A percentile compares a stretch with the other conserved stretches of the same genome.
phyloP scores from a whole-genome alignment of 2,329 filamentous ascomycete species.

The Penicillium sp. region DNA sequence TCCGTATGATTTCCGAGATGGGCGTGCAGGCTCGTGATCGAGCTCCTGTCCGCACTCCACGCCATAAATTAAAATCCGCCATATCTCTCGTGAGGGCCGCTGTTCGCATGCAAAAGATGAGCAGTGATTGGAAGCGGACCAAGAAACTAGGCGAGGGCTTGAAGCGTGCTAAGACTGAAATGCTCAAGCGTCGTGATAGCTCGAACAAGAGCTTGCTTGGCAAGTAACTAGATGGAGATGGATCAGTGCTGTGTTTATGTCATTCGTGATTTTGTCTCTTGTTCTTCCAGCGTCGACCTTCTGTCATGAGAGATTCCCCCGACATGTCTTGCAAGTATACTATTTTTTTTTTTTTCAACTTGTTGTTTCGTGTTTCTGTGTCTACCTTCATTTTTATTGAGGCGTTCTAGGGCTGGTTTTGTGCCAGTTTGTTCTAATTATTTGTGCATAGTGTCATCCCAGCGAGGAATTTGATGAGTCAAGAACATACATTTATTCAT shows the following conservation, averaged over 20 bases:
- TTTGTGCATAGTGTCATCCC: constrained; percentile 15
- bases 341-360: constrained; percentile 2
- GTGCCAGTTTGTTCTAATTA: constrained; percentile 4
- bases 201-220: constrained; percentile 26
- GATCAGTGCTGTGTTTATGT: constrained; percentile 20
- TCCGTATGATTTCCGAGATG: constrained; percentile 81
- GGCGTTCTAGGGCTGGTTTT: constrained; percentile 6
- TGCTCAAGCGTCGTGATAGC: constrained; percentile 40
- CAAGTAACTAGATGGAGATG: constrained; percentile 1
- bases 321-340: constrained; percentile 22
- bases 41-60: constrained; percentile 34
- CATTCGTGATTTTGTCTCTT: constrained; percentile 24
- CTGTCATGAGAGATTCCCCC: constrained; percentile 27
- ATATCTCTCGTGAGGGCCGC: constrained; percentile 46
- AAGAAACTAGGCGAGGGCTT: constrained; percentile 46
- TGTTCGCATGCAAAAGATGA: constrained; percentile 48
- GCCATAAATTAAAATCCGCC: constrained; percentile 45
- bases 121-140: constrained; percentile 46
- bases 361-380: constrained; percentile 2
- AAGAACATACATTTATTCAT: not conserved
- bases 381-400: not conserved
- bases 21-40: constrained; percentile 57
- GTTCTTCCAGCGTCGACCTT: constrained; percentile 22
- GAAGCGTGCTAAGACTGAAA: constrained; percentile 43
- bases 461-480: constrained; percentile 5